A percentile compares a stretch with the other conserved stretches of the same genome.
phyloP scores from a whole-genome alignment of 257 asterid species.

The Fraxinus excelsior region DNA sequence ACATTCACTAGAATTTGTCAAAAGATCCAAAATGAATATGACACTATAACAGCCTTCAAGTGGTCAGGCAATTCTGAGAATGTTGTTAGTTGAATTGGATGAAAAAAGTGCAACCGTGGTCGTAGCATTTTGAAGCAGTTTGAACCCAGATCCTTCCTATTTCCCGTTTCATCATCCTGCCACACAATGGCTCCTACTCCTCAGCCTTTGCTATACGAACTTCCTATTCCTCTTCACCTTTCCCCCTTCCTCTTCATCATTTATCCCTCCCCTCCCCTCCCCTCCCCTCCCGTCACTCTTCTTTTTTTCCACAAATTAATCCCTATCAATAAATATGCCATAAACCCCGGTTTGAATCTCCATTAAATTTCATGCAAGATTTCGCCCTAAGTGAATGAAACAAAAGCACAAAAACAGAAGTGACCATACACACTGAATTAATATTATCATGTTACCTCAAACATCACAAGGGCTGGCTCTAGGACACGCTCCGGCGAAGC shows the following conservation, averaged over 20 bases:
- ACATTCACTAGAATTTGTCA: background rate
- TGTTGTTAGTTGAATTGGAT: background rate
- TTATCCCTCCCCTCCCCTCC: background rate
- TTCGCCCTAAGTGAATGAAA: background rate
- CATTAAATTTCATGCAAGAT: background rate
- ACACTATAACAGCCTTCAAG: background rate
- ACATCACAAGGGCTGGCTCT: conserved; percentile 97
- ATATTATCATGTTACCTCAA: conserved; percentile 66
- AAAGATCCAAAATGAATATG: background rate
- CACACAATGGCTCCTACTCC: conserved; percentile 7
- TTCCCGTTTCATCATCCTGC: background rate
- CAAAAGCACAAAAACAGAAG: conserved; percentile 5
- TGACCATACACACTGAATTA: background rate
- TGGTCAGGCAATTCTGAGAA: background rate
- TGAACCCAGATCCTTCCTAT: background rate
- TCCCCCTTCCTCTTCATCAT: background rate
- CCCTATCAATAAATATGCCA: too few species aligned
- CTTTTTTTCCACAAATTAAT: background rate
- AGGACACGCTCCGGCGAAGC: conserved; percentile 92
- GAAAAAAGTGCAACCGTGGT: background rate
- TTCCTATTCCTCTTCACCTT: background rate
- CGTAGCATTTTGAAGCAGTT: background rate
- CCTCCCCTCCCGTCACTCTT: background rate
- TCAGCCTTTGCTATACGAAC: background rate
- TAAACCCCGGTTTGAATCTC: background rate